A percentile compares a stretch with the other conserved stretches of the same genome.
These are phyloP conservation scores for Pestalotiopsis sp. DNA, from an alignment of 2,329 filamentous ascomycete genomes.

Conservation along the genomic window DNA sequence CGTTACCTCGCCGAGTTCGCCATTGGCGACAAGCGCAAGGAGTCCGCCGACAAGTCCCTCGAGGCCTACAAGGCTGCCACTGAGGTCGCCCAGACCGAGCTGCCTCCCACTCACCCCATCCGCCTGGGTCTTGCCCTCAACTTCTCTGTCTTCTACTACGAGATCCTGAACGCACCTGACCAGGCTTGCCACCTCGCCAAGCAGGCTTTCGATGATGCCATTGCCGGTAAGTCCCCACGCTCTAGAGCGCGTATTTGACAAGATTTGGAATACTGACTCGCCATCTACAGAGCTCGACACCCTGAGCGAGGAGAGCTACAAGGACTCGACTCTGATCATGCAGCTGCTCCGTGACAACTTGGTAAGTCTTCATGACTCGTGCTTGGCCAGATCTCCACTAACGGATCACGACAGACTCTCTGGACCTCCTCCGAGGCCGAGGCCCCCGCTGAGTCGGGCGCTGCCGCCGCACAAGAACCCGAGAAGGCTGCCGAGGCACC, in stretches of 20 bases:
- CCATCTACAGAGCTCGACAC: constrained; percentile 78
- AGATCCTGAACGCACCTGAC: constrained; percentile 98
- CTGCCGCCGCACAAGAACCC: constrained; percentile 53
- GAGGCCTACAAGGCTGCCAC: constrained; percentile 96
- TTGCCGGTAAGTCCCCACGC: constrained; percentile 60
- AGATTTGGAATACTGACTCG: constrained; percentile 21
- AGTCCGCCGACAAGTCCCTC: constrained; percentile 87
- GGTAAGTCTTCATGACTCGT: constrained; percentile 50
- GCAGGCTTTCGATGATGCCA: constrained; percentile 94
- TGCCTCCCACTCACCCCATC: constrained; percentile 90
- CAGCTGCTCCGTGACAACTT: constrained; percentile 97
- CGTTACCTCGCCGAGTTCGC: constrained; percentile 98
- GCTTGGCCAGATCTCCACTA: constrained; percentile 23
- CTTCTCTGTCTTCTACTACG: constrained; percentile 99
- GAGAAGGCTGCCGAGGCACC: constrained; percentile 58
- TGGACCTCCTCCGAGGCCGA: constrained; percentile 99
- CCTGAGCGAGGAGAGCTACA: constrained; percentile 98
- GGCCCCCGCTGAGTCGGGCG: constrained; percentile 56
- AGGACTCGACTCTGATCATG: constrained; percentile 98
- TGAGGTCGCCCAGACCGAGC: constrained; percentile 85
- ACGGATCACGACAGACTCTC: constrained; percentile 68
- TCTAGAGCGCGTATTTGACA: background rate
- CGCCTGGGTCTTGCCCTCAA: constrained; percentile 89
- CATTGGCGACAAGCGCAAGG: constrained; percentile 91
- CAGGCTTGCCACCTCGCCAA: constrained; percentile 97